Evolutionary conservation across 768 basidiomycete species (phyloP).

Genomic region (Mycena amicta): DNA sequence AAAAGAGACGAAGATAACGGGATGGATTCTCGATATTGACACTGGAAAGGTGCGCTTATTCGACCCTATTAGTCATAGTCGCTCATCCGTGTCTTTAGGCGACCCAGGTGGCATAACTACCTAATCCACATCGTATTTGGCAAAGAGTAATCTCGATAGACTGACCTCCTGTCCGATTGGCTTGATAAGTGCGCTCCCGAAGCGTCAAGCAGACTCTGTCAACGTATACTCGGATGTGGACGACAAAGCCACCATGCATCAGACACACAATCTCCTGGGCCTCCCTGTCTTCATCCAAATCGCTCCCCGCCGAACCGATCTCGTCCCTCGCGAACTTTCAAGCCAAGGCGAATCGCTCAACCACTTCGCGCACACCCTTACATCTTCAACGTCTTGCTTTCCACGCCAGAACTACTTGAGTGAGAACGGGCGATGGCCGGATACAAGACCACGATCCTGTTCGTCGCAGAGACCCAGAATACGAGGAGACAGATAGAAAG

Average conservation of each 20-base stretch:
- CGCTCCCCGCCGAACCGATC: slow-evolving; percentile 32
- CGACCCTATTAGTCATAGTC: not conserved
- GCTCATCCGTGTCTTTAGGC: slow-evolving; percentile 4
- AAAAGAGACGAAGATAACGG: slow-evolving; percentile 55
- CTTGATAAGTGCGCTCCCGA: not conserved
- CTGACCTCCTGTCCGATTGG: not conserved
- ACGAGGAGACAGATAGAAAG: too few relatives aligned
- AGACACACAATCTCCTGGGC: slow-evolving; percentile 45
- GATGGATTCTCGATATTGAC: slow-evolving; percentile 69
- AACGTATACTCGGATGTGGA: not conserved
- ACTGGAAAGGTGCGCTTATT: slow-evolving; percentile 51
- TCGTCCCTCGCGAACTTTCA: slow-evolving; percentile 28
- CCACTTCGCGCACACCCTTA: slow-evolving; percentile 35
- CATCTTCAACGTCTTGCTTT: slow-evolving; percentile 36
- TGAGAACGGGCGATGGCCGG: slow-evolving; percentile 23
- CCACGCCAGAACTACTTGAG: slow-evolving; percentile 31
- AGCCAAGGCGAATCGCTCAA: slow-evolving; percentile 30
- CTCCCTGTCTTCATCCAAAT: slow-evolving; percentile 30
- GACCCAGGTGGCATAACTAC: slow-evolving; percentile 20
- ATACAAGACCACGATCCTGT: slow-evolving; percentile 24
- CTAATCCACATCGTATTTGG: too few relatives aligned
- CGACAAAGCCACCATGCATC: slow-evolving; percentile 34
- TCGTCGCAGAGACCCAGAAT: slow-evolving; percentile 12
- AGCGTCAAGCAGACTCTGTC: not conserved
- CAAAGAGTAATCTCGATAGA: not conserved